These are phyloP conservation scores for Buddleja alternifolia DNA, from an alignment of 257 asterid genomes.

Conservation along the genomic window DNA sequence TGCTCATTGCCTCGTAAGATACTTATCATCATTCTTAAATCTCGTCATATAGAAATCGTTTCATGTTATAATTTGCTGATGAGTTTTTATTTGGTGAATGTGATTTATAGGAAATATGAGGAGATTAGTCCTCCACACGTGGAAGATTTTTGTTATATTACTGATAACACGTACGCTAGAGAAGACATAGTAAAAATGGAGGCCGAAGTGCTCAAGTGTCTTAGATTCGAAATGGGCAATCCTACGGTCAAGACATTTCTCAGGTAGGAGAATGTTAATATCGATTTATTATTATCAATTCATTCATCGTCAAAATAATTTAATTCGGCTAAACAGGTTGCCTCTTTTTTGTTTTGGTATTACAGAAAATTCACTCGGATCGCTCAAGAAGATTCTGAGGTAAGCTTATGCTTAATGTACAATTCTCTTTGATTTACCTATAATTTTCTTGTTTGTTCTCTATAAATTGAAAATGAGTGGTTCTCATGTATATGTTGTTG, in stretches of 20 bases:
- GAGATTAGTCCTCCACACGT: conserved; percentile 89
- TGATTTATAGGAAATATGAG: conserved; percentile 71
- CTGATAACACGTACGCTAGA: conserved; percentile 67
- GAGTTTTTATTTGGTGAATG: not conserved
- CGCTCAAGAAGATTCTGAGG: conserved; percentile 63
- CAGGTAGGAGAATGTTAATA: conserved; percentile 39
- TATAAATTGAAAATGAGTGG: not conserved
- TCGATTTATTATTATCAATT: not conserved
- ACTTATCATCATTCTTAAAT: not conserved
- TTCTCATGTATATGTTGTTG: conserved; percentile 27
- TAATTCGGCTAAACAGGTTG: conserved; percentile 30
- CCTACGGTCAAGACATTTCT: conserved; percentile 83
- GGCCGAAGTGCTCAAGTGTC: conserved; percentile 71
- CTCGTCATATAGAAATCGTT: not conserved
- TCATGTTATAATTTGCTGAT: conserved; percentile 1
- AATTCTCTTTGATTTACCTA: not conserved
- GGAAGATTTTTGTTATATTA: conserved; percentile 73
- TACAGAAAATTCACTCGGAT: conserved; percentile 58
- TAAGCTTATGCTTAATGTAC: conserved; percentile 27
- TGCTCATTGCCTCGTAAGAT: conserved; percentile 96
- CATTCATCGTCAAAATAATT: not conserved
- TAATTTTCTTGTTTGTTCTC: not conserved
- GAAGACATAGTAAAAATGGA: conserved; percentile 88
- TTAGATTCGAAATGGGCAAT: conserved; percentile 82
- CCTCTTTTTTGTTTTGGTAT: conserved; percentile 20